Conservation (phyloP, 345 rosid genomes). For the Barbarea vulgaris region DNA sequence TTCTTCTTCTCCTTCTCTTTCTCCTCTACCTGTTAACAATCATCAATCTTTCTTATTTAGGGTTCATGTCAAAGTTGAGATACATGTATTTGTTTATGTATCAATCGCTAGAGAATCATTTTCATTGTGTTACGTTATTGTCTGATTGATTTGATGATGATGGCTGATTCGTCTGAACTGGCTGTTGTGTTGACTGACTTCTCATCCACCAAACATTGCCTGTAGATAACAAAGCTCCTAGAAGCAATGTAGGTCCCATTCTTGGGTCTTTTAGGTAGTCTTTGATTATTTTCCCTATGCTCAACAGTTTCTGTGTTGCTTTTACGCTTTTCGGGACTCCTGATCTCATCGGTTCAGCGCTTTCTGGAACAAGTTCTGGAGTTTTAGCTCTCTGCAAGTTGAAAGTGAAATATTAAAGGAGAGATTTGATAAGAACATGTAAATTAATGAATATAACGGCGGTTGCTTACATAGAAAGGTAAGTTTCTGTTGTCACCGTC, state of each 20-base stretch:
- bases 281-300: constrained; percentile 39
- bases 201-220: constrained; percentile 72
- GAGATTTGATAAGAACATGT: constrained; percentile 10
- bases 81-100: not conserved
- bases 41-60: constrained; percentile 11
- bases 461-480: constrained; percentile 66
- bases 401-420: constrained; percentile 17
- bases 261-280: constrained; percentile 76
- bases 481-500: constrained; percentile 88
- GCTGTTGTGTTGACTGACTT: constrained; percentile 51
- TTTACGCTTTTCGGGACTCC: constrained; percentile 67
- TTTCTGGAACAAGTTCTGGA: constrained; percentile 85
- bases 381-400: constrained; percentile 68
- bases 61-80: not conserved
- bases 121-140: constrained; percentile 41
- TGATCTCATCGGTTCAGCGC: constrained; percentile 65
- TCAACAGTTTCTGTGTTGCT: constrained; percentile 51
- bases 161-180: constrained; percentile 47
- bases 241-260: constrained; percentile 77
- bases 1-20: constrained; percentile 49
- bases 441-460: not conserved
- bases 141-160: constrained; percentile 41
- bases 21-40: constrained; percentile 39
- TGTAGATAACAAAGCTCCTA: constrained; percentile 71
- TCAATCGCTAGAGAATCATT: not conserved